Conservation (phyloP, 1,284 basidiomycete genomes). For the Ustilago esculenta region DNA sequence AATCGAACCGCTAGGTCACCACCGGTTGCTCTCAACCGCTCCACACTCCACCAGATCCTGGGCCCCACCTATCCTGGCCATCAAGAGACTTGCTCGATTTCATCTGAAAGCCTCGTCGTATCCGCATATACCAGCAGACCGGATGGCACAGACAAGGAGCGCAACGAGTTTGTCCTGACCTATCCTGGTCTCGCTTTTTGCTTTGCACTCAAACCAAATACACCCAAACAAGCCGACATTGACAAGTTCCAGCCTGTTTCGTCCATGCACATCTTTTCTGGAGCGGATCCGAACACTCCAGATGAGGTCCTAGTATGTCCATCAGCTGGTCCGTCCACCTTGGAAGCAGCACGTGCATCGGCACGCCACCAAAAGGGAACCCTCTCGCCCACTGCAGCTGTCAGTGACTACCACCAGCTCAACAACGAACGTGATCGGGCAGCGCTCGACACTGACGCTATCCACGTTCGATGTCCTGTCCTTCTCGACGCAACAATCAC, state of each 20-base stretch:
- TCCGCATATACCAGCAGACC: constrained; percentile 1
- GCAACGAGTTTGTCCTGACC: constrained; percentile 33
- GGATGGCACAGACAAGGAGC: neutral
- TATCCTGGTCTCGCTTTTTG: constrained; percentile 49
- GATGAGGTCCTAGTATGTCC: constrained; percentile 32
- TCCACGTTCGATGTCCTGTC: constrained; percentile 27
- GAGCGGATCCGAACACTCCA: constrained; percentile 26
- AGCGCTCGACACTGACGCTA: constrained; percentile 35
- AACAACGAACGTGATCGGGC: constrained; percentile 38
- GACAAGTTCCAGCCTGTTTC: constrained; percentile 47
- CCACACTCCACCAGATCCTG: constrained; percentile 45
- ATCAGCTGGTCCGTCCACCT: neutral
- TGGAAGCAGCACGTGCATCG: neutral
- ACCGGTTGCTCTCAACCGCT: constrained; percentile 32
- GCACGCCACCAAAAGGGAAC: constrained; percentile 20
- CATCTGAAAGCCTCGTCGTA: constrained; percentile 7
- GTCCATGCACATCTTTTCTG: constrained; percentile 42
- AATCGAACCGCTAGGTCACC: constrained; percentile 8
- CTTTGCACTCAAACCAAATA: constrained; percentile 20
- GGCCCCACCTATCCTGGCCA: constrained; percentile 48
- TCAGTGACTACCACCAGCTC: constrained; percentile 21
- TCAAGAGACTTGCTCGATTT: constrained; percentile 10
- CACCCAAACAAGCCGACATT: constrained; percentile 15
- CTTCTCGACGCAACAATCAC: constrained; percentile 22
- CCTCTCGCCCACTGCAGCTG: constrained; percentile 25